phyloP scores from a whole-genome alignment of 2,329 filamentous ascomycete genomes.

The Aspergillus fijiensis region DNA sequence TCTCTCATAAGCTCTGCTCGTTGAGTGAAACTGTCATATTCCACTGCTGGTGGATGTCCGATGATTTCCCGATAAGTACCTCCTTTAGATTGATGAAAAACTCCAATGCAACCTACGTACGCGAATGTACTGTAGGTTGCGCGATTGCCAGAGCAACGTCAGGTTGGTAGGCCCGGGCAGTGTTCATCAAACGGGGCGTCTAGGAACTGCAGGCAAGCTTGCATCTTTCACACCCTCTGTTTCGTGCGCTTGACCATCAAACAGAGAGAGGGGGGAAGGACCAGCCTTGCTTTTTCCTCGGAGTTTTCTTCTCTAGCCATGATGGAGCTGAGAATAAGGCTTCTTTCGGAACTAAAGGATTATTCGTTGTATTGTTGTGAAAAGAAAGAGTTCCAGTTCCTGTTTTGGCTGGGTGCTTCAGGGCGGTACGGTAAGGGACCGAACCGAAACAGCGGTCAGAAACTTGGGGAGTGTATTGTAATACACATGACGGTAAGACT shows the following conservation, averaged over 20 bases:
- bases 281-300: conserved; percentile 13
- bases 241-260: conserved; percentile 8
- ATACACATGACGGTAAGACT: conserved; percentile 2
- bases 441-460: conserved; percentile 4
- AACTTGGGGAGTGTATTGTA: neutral
- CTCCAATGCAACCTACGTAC: too few relatives aligned
- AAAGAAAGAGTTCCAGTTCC: neutral
- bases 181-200: neutral
- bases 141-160: neutral
- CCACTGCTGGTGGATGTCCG: neutral
- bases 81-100: too few relatives aligned
- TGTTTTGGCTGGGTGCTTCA: conserved; percentile 4
- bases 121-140: neutral
- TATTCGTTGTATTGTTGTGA: neutral
- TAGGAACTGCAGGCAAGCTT: conserved; percentile 9
- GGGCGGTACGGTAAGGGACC: neutral
- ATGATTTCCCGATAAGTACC: neutral
- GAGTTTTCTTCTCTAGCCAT: neutral
- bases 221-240: conserved; percentile 4
- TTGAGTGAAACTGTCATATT: neutral
- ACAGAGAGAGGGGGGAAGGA: neutral
- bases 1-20: neutral
- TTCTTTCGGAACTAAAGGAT: neutral
- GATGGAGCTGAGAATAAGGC: conserved; percentile 1
- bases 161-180: neutral